phyloP scores from a whole-genome alignment of 2,329 filamentous ascomycete genomes.

The Alternaria triticimaculans region DNA sequence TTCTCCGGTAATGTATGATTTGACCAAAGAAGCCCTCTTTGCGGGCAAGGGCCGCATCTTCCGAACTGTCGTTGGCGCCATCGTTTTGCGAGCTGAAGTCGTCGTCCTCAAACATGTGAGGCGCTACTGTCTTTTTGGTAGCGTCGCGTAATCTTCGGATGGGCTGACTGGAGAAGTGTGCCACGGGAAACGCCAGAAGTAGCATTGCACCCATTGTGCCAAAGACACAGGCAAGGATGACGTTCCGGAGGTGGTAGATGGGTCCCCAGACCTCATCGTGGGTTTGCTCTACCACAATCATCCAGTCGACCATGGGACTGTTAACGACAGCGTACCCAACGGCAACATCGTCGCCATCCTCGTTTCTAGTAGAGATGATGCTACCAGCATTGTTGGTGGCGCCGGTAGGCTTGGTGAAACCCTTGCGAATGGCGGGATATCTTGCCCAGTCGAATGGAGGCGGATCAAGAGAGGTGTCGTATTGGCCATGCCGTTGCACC shows the following conservation, averaged over 20 bases:
- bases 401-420: conserved; percentile 59
- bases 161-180: conserved; percentile 80
- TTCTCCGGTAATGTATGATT: conserved; percentile 45
- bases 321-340: conserved; percentile 79
- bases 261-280: conserved; percentile 77
- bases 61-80: conserved; percentile 53
- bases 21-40: conserved; percentile 55
- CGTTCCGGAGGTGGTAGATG: conserved; percentile 75
- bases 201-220: conserved; percentile 77
- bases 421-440: conserved; percentile 69
- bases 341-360: conserved; percentile 72
- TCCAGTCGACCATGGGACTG: conserved; percentile 77
- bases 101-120: conserved; percentile 62
- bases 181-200: conserved; percentile 76
- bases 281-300: conserved; percentile 78
- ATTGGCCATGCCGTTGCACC: conserved; percentile 34
- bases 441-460: conserved; percentile 62
- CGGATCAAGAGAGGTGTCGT: conserved; percentile 30
- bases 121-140: conserved; percentile 74
- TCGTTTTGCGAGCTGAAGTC: conserved; percentile 48
- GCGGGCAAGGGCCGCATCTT: conserved; percentile 55
- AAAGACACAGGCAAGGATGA: conserved; percentile 85
- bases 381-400: conserved; percentile 73
- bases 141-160: conserved; percentile 78
- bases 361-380: conserved; percentile 73